These are phyloP conservation scores for Bertia moriformis DNA, from an alignment of 2,329 filamentous ascomycete species.

Conservation along the genomic window DNA sequence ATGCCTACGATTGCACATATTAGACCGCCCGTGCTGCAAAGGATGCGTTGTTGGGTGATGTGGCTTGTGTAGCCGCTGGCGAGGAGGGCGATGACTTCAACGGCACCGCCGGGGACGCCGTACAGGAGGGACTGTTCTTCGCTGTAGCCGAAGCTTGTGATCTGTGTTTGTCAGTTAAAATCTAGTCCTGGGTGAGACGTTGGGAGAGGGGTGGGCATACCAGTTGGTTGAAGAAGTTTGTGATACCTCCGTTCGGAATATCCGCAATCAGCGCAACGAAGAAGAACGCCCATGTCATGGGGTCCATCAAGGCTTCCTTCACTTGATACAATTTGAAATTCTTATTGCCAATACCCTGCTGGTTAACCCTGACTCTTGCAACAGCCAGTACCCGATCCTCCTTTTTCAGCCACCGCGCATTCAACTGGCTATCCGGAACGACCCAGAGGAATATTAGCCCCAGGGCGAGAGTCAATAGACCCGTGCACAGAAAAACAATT, in stretches of 20 bases:
- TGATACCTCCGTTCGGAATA: constrained; percentile 6
- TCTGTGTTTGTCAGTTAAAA: constrained; percentile 12
- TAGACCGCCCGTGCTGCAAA: constrained; percentile 36
- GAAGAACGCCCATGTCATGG: constrained; percentile 3
- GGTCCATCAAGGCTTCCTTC: constrained; percentile 12
- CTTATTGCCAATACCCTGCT: constrained; percentile 47
- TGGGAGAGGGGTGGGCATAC: constrained; percentile 9
- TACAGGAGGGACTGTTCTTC: constrained; percentile 46
- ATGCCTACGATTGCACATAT: constrained; percentile 40
- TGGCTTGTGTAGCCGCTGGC: constrained; percentile 41
- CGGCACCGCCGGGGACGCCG: constrained; percentile 48
- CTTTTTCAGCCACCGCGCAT: constrained; percentile 31
- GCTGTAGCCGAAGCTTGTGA: constrained; percentile 51
- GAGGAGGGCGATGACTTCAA: constrained; percentile 45
- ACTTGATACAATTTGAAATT: constrained; percentile 43
- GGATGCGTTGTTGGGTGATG: constrained; percentile 36
- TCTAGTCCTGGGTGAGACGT: too few species aligned
- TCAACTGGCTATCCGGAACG: constrained; percentile 26
- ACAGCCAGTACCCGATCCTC: constrained; percentile 41
- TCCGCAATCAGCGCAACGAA: constrained; percentile 2
- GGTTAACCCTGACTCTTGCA: constrained; percentile 39
- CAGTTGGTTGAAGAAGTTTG: constrained; percentile 42
- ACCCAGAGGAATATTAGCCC: constrained; percentile 31
- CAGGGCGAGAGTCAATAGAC: constrained; percentile 31
- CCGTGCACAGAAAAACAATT: constrained; percentile 39